A percentile compares a stretch with the other conserved stretches of the same genome.
Conservation (phyloP, 2,329 filamentous ascomycete species). For the Sphaerulina populicola region DNA sequence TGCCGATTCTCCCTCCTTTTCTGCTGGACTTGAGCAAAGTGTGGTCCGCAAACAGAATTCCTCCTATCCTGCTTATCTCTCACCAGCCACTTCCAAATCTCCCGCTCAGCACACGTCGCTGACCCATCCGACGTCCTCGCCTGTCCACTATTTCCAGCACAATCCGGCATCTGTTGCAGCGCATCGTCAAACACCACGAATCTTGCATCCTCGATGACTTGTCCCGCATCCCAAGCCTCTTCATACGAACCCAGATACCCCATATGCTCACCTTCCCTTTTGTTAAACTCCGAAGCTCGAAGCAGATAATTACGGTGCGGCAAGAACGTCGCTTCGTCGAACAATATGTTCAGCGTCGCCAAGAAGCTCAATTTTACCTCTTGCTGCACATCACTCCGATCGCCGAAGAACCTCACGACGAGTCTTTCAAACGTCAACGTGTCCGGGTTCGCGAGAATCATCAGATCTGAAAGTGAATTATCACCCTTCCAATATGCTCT, state of each 20-base stretch:
- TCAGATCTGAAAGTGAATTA: constrained; percentile 45
- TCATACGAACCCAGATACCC: constrained; percentile 1
- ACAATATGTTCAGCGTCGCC: neutral
- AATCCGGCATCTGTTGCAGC: neutral
- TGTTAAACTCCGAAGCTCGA: constrained; percentile 53
- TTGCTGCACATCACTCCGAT: constrained; percentile 51
- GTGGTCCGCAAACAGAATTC: constrained; percentile 1
- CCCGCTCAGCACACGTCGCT: constrained; percentile 3
- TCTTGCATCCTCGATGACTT: constrained; percentile 5
- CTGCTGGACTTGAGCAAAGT: neutral
- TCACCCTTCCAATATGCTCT: constrained; percentile 56
- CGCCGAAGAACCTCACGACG: constrained; percentile 38
- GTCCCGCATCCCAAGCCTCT: neutral
- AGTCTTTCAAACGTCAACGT: constrained; percentile 16
- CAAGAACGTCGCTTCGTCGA: constrained; percentile 46
- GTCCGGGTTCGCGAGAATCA: constrained; percentile 56
- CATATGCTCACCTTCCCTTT: neutral
- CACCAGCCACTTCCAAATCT: constrained; percentile 5
- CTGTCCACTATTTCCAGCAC: neutral
- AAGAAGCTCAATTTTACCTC: constrained; percentile 44
- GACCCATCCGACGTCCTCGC: neutral
- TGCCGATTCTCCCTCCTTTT: neutral
- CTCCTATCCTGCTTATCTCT: constrained; percentile 1
- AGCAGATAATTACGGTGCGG: constrained; percentile 57
- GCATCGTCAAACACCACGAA: constrained; percentile 2